Base-by-base conservation (phyloP, 1,284 basidiomycete genomes). In the Veloboletus limbatus region DNA sequence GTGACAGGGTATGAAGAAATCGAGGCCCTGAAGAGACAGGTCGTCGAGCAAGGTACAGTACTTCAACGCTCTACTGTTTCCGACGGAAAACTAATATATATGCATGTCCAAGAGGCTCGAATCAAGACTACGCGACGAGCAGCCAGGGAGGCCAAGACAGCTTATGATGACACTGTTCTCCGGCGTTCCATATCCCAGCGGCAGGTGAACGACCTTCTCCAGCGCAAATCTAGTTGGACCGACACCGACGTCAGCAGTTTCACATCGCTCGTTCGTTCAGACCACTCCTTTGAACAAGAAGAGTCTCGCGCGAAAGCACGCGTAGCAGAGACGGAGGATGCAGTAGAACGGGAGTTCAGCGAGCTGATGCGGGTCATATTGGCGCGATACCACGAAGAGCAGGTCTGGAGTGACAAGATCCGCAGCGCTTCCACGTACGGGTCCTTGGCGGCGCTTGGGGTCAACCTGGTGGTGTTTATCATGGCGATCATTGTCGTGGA, bases 321-420 rank as follows among this genome's bases (percentile, higher is more conserved):
- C 18, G 81, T 89, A 4, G 76, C 79, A 25, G 73, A 77, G 32
- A 76, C 81, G 2, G 94, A 97, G 58, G 74, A 80, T 35, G 78
- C 77, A 1, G 89, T 92, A 17, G 94, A 97, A 57, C 76, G 77
- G 39, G 88, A 88, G 55, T 96, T 97, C 65, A 85, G 78, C 56
- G 83, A 82, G 58, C 76, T 97, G 49, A 90, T 94, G 84, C 83
- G 84, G 48, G 74, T 80, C 4, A 97, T 97, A 57, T 76, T 97
- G 47, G 82, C 79, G 41, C 76, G 93, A 24, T 97, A 97, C 65
- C 94, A 97, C 69, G 94, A 97, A 68, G 94, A 97, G 64, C 94
- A 97, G 66, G 83, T 96, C 6, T 97, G 94, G 94, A 92, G 89
- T 49, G 94, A 97, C 73, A 97, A 97, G 72, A 96, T 97, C 53